phyloP scores from a whole-genome alignment of 148 eudicot genomes.

The Beta vulgaris region DNA sequence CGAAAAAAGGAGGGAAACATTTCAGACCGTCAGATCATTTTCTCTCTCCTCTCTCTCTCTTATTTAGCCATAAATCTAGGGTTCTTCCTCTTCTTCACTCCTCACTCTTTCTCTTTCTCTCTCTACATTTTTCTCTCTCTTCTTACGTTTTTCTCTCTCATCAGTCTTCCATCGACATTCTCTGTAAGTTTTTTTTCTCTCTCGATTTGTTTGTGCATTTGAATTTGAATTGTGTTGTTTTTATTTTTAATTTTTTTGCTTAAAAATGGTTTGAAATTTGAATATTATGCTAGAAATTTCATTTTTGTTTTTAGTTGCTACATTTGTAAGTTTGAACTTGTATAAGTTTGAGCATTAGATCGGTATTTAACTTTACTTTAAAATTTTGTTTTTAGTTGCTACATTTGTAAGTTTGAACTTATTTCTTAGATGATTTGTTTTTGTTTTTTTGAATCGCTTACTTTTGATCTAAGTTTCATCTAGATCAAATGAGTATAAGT shows the following conservation, averaged over 20 bases:
- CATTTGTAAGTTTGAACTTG: not conserved
- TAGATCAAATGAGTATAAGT: no score
- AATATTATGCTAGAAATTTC: not conserved
- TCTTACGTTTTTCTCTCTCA: not conserved
- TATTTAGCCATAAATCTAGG: constrained; percentile 24
- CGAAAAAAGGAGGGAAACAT: constrained; percentile 18
- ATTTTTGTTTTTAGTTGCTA: not conserved
- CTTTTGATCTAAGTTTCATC: no score
- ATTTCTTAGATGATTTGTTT: not conserved
- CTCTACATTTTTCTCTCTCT: constrained; percentile 1
- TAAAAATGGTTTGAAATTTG: not conserved
- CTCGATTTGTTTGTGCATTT: not conserved
- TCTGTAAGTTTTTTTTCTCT: constrained; percentile 17
- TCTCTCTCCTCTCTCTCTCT: not conserved
- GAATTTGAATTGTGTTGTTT: not conserved
- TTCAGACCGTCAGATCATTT: constrained; percentile 21
- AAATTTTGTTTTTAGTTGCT: no score
- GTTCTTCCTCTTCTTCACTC: constrained; percentile 4
- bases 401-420: no score
- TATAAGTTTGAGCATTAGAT: constrained; percentile 1
- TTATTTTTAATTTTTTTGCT: not conserved
- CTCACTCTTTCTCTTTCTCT: constrained; percentile 1
- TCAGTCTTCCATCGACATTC: not conserved
- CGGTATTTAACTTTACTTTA: not conserved
- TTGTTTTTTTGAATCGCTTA: not conserved